Conservation (phyloP, 139 green algal genomes). For the Micractinium conductrix region DNA sequence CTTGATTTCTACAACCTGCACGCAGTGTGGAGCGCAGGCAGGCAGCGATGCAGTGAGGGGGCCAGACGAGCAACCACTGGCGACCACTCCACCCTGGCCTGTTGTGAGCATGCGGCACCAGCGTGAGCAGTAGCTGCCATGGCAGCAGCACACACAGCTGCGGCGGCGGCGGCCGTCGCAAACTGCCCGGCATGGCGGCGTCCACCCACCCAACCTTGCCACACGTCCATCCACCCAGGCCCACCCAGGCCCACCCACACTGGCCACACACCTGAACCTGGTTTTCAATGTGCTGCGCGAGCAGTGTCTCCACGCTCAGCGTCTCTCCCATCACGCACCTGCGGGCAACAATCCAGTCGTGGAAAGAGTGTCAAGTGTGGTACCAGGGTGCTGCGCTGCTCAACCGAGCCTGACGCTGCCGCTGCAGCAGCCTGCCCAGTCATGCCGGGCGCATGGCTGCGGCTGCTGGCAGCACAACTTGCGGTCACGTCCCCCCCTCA, state of each 20-base stretch:
- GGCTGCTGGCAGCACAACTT: neutral
- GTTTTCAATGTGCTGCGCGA: constrained; percentile 31
- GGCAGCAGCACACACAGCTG: too few relatives aligned
- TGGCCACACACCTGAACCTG: constrained; percentile 15
- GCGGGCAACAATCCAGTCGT: neutral
- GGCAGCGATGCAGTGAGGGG: neutral
- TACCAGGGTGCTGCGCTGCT: neutral
- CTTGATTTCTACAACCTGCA: neutral
- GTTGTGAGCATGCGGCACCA: neutral
- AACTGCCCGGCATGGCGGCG: too few relatives aligned
- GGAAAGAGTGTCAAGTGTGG: neutral
- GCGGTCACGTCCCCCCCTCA: neutral
- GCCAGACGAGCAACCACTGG: neutral
- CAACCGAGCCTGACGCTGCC: neutral
- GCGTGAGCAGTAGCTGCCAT: too few relatives aligned
- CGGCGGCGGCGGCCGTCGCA: too few relatives aligned
- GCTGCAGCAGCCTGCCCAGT: neutral
- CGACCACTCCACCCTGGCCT: neutral
- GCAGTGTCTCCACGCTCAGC: neutral
- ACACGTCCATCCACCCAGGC: too few relatives aligned
- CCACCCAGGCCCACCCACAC: neutral
- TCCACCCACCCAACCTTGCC: too few relatives aligned
- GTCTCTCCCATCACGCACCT: constrained; percentile 17
- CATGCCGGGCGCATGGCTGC: neutral
- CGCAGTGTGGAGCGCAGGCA: neutral